phyloP scores from a whole-genome alignment of 1,284 basidiomycete species.

The Austroboletus rostrupii region DNA sequence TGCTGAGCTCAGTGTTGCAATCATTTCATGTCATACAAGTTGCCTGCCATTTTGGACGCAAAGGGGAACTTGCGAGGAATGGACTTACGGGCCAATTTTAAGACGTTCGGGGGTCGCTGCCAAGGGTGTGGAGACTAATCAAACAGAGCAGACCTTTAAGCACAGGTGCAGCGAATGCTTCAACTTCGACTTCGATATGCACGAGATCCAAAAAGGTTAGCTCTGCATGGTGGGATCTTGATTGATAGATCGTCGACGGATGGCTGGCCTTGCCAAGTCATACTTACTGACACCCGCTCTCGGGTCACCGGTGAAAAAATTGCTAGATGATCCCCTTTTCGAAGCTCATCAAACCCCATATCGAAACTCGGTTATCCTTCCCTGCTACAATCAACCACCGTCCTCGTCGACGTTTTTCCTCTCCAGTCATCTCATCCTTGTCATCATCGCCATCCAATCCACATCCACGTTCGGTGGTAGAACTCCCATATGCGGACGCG shows the following conservation, averaged over 20 bases:
- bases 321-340: slow-evolving; percentile 25
- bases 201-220: too few species aligned
- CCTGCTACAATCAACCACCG: slow-evolving; percentile 71
- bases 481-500: slow-evolving; percentile 32
- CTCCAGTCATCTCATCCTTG: slow-evolving; percentile 46
- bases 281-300: too few species aligned
- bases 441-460: slow-evolving; percentile 30
- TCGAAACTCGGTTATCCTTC: slow-evolving; percentile 70
- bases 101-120: too few species aligned
- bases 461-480: not conserved
- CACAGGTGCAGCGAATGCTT: too few species aligned
- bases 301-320: not conserved
- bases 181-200: too few species aligned
- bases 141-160: too few species aligned
- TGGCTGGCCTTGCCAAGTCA: not conserved
- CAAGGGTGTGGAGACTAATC: too few species aligned
- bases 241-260: not conserved
- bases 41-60: too few species aligned
- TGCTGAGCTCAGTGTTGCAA: too few species aligned
- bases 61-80: too few species aligned
- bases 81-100: too few species aligned
- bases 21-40: too few species aligned
- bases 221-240: not conserved
- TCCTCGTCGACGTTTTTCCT: slow-evolving; percentile 49
- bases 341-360: slow-evolving; percentile 80